phyloP scores from a whole-genome alignment of 1,139 yeast genomes.

The Taphrina pruni region DNA sequence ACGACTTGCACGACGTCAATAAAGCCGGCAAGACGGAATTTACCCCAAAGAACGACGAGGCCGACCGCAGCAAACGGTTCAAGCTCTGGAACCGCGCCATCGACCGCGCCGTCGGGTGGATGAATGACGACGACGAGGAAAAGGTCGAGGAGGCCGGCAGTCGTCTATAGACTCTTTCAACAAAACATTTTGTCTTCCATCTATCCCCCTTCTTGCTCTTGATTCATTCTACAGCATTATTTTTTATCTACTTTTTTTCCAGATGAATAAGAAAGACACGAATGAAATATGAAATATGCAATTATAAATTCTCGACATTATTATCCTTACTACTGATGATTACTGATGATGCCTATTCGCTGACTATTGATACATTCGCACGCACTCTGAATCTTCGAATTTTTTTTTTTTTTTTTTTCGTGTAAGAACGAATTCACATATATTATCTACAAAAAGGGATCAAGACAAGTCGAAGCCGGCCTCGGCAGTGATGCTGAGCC shows the following conservation, averaged over 20 bases:
- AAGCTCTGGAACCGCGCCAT: conserved; percentile 82
- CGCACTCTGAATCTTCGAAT: too few species aligned
- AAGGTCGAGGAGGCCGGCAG: conserved; percentile 10
- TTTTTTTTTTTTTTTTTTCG: too few species aligned
- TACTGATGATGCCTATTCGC: neutral
- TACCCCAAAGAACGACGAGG: conserved; percentile 64
- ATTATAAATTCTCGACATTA: too few species aligned
- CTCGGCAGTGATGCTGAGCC: conserved; percentile 34
- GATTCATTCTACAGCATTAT: too few species aligned
- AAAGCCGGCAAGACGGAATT: conserved; percentile 59
- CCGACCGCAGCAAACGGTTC: conserved; percentile 70
- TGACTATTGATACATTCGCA: neutral
- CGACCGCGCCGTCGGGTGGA: conserved; percentile 78
- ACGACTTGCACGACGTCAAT: conserved; percentile 60
- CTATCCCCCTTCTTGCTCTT: too few species aligned
- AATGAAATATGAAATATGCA: neutral
- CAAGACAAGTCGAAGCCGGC: conserved; percentile 40
- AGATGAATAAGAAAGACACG: neutral
- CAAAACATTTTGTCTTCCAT: too few species aligned
- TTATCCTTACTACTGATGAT: too few species aligned
- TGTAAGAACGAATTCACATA: too few species aligned
- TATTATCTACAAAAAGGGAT: neutral
- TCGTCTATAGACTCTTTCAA: neutral
- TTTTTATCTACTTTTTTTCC: neutral
- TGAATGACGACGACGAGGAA: conserved; percentile 34